Conservation (phyloP, 2,329 filamentous ascomycete genomes). For the Exophiala sp. region DNA sequence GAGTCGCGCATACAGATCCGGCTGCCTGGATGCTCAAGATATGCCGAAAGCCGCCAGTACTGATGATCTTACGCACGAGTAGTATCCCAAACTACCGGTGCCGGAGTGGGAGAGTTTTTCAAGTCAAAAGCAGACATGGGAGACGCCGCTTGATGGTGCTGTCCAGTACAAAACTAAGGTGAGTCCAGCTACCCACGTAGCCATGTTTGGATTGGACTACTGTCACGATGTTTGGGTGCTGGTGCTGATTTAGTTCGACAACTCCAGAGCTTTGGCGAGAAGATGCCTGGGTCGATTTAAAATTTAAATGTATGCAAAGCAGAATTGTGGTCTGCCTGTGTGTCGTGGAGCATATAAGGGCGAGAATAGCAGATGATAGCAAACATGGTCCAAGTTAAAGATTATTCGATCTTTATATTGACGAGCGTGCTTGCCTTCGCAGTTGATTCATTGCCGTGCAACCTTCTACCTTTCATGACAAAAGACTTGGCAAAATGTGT, state of each 20-base stretch:
- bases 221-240: not conserved
- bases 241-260: not conserved
- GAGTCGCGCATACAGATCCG: not conserved
- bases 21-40: not conserved
- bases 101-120: conserved; percentile 28
- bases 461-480: no score
- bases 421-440: no score
- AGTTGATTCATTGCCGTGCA: no score
- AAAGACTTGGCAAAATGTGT: no score
- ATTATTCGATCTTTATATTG: no score
- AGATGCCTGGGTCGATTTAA: conserved; percentile 17
- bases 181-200: not conserved
- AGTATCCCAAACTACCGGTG: conserved; percentile 22
- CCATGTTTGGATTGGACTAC: no score
- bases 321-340: no score
- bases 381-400: no score
- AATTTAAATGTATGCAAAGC: not conserved
- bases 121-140: conserved; percentile 19
- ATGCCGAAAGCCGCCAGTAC: not conserved
- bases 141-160: conserved; percentile 18
- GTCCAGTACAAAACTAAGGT: conserved; percentile 26
- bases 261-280: conserved; percentile 15
- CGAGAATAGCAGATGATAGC: no score
- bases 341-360: no score
- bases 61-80: not conserved